Base-by-base conservation (phyloP, 768 basidiomycete genomes). In the Tricholoma saponaceum region DNA sequence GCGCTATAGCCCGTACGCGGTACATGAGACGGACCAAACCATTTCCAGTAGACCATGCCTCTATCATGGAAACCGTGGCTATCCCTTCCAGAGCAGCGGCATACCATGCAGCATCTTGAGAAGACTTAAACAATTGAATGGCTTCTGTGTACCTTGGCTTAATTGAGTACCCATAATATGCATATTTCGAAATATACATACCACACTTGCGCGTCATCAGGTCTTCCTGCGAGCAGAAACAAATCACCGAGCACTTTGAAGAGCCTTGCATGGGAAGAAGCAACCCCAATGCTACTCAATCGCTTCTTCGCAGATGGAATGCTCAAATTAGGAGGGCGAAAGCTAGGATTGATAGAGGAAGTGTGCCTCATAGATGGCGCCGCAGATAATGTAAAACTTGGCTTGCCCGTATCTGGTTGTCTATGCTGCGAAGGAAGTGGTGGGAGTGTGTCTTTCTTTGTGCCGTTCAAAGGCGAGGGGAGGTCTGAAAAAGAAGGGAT, bases 161-260 rank as follows among this genome's bases (percentile, higher is more conserved):
- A 64, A 56, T 62, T 56, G 26, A 52, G 55, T 52, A 62, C 59
- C 47, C 43, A 37, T 4, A 39, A 50, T 23, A 16, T 41, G 25
- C 2, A 26, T 41, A 43, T 25, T 2, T 47, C 3, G 22, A 20
- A 23, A 53, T 12, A 13, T 51, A 69, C 76, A 52, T 73, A 95
- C 92, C 93, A 93, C 52, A 89, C 78, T 39, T 79, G 73, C 1
- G 96, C 89, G 66, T 98, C 95, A 51, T 85, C 83, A 35, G 84
- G 82, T 60, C 92, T 79, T n/a, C 97, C 96, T 6, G 92, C 82
- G 23, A 98, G 75, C 16, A 98, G 74, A 72, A 89, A 95, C 62
- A 97, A 81, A 69, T 98, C 94, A 0, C 86, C 96, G 13, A 92
- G 79, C 23, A 95, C 80, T 72, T 96, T 98, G 71, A 85, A 90